phyloP scores from a whole-genome alignment of 208 protist species.

The Polymyxa betae region DNA sequence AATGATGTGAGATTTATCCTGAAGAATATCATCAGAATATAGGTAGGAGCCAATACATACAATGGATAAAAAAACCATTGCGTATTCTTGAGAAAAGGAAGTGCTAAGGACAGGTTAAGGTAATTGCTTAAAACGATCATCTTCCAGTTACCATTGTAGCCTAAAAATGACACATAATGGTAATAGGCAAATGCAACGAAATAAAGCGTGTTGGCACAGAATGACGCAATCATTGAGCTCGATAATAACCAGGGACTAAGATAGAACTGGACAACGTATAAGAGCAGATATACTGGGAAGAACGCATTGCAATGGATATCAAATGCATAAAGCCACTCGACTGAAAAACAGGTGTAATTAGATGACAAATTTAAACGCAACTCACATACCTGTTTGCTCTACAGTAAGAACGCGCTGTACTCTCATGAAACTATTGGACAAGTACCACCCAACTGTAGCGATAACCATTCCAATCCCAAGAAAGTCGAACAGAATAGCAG shows the following conservation, averaged over 20 bases:
- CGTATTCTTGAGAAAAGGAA: slow-evolving; percentile 65
- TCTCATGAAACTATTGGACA: slow-evolving; percentile 63
- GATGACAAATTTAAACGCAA: background rate
- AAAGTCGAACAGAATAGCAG: slow-evolving; percentile 79
- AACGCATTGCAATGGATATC: slow-evolving; percentile 96
- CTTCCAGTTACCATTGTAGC: slow-evolving; percentile 71
- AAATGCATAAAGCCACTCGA: slow-evolving; percentile 92
- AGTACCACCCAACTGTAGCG: slow-evolving; percentile 75
- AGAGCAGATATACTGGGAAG: slow-evolving; percentile 89
- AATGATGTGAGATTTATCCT: slow-evolving; percentile 56
- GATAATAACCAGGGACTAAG: slow-evolving; percentile 75
- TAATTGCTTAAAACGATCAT: background rate
- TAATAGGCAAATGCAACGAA: slow-evolving; percentile 74
- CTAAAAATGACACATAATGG: slow-evolving; percentile 78
- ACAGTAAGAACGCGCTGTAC: slow-evolving; percentile 56
- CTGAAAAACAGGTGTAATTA: slow-evolving; percentile 66
- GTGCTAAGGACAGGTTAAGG: slow-evolving; percentile 35
- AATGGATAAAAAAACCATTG: slow-evolving; percentile 66
- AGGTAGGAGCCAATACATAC: slow-evolving; percentile 50
- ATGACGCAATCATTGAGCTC: slow-evolving; percentile 67
- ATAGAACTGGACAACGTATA: slow-evolving; percentile 83
- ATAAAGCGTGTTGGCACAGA: slow-evolving; percentile 74
- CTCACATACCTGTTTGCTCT: slow-evolving; percentile 66
- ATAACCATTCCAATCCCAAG: slow-evolving; percentile 76
- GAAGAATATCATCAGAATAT: slow-evolving; percentile 50